phyloP scores from a whole-genome alignment of 1,284 basidiomycete species.

The Cryptococcus hybrid region DNA sequence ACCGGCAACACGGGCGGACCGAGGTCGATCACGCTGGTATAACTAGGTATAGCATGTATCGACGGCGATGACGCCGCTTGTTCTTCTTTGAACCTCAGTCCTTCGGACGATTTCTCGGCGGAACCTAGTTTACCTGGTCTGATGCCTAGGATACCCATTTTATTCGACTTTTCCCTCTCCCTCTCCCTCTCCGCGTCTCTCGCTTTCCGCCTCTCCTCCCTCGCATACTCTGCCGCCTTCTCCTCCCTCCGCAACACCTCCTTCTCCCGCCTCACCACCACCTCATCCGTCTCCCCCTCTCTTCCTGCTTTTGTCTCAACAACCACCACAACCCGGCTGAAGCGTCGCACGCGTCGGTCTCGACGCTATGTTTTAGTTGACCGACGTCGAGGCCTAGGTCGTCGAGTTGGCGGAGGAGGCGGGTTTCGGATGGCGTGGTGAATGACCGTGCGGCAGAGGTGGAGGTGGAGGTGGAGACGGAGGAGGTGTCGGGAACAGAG shows the following conservation, averaged over 20 bases:
- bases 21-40: constrained; percentile 16
- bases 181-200: constrained; percentile 18
- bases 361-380: constrained; percentile 90
- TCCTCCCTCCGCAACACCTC: constrained; percentile 25
- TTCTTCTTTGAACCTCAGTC: not conserved
- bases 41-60: constrained; percentile 10
- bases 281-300: constrained; percentile 46
- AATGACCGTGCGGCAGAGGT: constrained; percentile 51
- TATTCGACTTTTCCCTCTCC: too few relatives aligned
- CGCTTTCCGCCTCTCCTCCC: constrained; percentile 30
- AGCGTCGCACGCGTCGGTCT: constrained; percentile 88
- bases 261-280: constrained; percentile 27
- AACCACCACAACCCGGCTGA: constrained; percentile 97
- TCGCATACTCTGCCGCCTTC: constrained; percentile 28
- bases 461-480: too few relatives aligned
- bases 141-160: too few relatives aligned
- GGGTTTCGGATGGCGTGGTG: constrained; percentile 75
- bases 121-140: too few relatives aligned
- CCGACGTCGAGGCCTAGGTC: constrained; percentile 85
- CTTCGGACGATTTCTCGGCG: too few relatives aligned
- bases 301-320: constrained; percentile 67
- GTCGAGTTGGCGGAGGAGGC: constrained; percentile 72
- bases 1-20: constrained; percentile 9
- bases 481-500: too few relatives aligned
- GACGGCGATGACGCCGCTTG: constrained; percentile 3